Evolutionary conservation across 2,329 filamentous ascomycete genomes (phyloP), one percentile per base, ranked within the genome.

Genomic region (Ascochyta pisi): DNA sequence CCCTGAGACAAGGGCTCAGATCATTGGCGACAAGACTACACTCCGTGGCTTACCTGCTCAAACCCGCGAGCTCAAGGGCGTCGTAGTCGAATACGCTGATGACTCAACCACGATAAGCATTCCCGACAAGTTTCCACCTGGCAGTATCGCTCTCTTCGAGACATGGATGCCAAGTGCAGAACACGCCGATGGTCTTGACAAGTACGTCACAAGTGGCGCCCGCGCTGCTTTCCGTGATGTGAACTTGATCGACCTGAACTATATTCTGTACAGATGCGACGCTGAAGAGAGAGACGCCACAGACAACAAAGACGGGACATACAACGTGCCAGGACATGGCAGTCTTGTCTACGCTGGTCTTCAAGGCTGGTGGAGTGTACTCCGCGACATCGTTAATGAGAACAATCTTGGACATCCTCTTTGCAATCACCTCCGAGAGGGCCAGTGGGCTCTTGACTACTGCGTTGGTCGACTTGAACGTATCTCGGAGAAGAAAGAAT

Each of bases 361-460:
- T n/a, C 95, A 99, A 75, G 96, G 96, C 34, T 99, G 95, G 94
- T 96, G 94, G 92, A 97, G 92, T 73, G 81, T 96, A 0, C 79
- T 99, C 38, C 89, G 92, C 66, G 83, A 90, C 54, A 89, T 99
- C 59, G 90, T 98, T 65, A 85, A 83, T 46, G 87, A 95, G 61
- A 99, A 99, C 73, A 87, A 98, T 71, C 84, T 99, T 8, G 95
- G 91, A 0, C 95, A 99, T 72, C 91, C 95, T 0, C 83, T 99
- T 10, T 98, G 94, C 75, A 89, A 97, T 69, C 94, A 99, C 70
- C 84, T 99, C 5, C 88, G 95, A 46, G 86, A 96, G 62, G 95
- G 95, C 0, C 87, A 93, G 63, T 99, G 95, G 95, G 89, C 92
- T 3, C 78, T 98, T 19, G 93, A 98, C 73, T 98, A 94, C 76